Conservation (phyloP, 164 flowering plant species). For the Liriodendron chinense region DNA sequence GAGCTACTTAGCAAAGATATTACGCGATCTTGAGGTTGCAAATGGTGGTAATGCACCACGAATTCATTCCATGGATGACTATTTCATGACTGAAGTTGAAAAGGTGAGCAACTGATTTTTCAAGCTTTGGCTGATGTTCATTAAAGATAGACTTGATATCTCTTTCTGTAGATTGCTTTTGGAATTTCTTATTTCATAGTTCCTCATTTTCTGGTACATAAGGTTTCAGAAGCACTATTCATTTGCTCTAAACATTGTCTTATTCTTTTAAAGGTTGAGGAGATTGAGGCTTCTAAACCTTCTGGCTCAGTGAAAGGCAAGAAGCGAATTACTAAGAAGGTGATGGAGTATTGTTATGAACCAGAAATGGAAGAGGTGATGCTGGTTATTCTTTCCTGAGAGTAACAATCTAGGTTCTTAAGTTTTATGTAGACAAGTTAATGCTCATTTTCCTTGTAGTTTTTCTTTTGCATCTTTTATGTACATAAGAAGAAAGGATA, state of each 20-base stretch:
- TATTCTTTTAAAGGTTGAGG: slow-evolving; percentile 54
- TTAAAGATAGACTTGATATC: background rate
- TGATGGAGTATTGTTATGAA: slow-evolving; percentile 96
- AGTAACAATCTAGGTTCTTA: background rate
- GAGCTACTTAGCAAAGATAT: slow-evolving; percentile 86
- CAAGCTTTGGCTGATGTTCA: background rate
- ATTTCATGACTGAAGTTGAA: slow-evolving; percentile 97
- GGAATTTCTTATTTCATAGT: background rate
- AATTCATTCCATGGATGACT: slow-evolving; percentile 98
- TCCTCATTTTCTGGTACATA: background rate
- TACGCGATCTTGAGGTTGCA: slow-evolving; percentile 94
- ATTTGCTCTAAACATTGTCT: background rate
- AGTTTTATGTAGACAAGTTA: background rate
- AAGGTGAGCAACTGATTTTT: slow-evolving; percentile 12
- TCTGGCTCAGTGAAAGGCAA: slow-evolving; percentile 55
- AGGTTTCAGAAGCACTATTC: background rate
- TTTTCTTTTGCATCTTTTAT: too few relatives aligned
- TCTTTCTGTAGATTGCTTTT: background rate
- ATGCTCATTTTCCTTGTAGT: background rate
- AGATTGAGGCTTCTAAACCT: slow-evolving; percentile 54
- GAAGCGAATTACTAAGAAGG: slow-evolving; percentile 57
- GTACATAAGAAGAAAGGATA: too few relatives aligned
- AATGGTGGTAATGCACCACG: slow-evolving; percentile 86
- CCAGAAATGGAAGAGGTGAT: slow-evolving; percentile 99
- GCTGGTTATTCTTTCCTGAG: slow-evolving; percentile 4